Evolutionary conservation across 176 grass and related monocot species (phyloP).

Genomic region (Avena sativa): DNA sequence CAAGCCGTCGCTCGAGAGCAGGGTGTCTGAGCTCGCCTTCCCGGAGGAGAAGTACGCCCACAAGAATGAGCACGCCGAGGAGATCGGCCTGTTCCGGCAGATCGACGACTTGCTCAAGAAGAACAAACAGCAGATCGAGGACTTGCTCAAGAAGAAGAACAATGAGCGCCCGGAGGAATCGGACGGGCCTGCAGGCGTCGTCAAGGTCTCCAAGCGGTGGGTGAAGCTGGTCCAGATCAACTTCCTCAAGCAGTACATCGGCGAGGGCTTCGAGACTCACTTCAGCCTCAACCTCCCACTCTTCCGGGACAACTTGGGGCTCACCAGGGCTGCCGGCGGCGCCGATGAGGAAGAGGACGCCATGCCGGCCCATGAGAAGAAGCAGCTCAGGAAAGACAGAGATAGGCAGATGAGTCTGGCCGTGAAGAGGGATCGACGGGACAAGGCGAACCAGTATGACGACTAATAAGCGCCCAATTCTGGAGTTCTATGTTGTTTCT

Average conservation of each 20-base stretch:
- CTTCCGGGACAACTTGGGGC: background rate
- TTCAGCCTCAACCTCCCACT: background rate
- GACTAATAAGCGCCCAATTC: background rate
- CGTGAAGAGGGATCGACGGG: background rate
- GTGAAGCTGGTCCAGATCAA: background rate
- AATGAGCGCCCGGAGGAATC: background rate
- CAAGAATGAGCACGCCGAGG: background rate
- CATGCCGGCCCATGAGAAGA: background rate
- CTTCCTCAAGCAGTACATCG: slow-evolving; percentile 6
- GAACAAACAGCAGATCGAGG: background rate
- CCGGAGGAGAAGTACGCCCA: background rate
- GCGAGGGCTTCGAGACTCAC: background rate
- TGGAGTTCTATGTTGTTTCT: background rate
- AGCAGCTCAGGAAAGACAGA: background rate
- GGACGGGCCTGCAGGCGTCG: background rate
- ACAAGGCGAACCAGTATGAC: background rate
- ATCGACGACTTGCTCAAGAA: slow-evolving; percentile 6
- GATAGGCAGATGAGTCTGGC: background rate
- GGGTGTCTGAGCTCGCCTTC: background rate
- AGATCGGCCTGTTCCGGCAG: background rate
- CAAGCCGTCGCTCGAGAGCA: background rate
- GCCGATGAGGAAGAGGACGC: background rate
- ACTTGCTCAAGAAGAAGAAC: background rate
- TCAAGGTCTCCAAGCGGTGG: slow-evolving; percentile 9
- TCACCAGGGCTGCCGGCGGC: background rate